A percentile compares a stretch with the other conserved stretches of the same genome.
Evolutionary conservation across 768 basidiomycete species (phyloP).

Genomic region (Gloeopeniophorella convolvens): DNA sequence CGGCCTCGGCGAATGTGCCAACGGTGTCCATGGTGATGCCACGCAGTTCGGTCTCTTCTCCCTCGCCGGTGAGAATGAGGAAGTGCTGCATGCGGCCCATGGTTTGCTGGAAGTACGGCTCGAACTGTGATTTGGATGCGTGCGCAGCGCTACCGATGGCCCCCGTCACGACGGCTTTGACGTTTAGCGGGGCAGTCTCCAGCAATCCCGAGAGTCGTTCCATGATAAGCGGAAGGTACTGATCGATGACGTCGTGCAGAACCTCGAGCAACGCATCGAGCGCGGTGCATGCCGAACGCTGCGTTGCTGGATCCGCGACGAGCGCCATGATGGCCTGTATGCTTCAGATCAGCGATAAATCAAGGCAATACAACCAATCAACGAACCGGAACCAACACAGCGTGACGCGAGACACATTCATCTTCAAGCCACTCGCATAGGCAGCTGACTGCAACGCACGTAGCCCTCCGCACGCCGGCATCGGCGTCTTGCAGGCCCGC

Average conservation of each 20-base stretch:
- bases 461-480: slow-evolving; percentile 83
- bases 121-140: slow-evolving; percentile 85
- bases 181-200: slow-evolving; percentile 74
- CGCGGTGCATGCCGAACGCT: slow-evolving; percentile 91
- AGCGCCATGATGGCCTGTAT: slow-evolving; percentile 81
- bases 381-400: slow-evolving; percentile 75
- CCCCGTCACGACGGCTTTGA: slow-evolving; percentile 93
- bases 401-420: slow-evolving; percentile 79
- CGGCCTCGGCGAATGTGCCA: slow-evolving; percentile 95
- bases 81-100: slow-evolving; percentile 87
- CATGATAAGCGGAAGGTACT: slow-evolving; percentile 93
- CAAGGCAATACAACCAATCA: not conserved
- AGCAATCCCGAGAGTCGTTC: slow-evolving; percentile 83
- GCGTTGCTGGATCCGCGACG: slow-evolving; percentile 80
- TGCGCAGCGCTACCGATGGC: slow-evolving; percentile 98
- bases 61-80: slow-evolving; percentile 77
- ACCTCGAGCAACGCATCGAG: slow-evolving; percentile 96
- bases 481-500: slow-evolving; percentile 81
- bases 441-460: slow-evolving; percentile 94
- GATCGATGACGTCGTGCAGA: slow-evolving; percentile 81
- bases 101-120: slow-evolving; percentile 90
- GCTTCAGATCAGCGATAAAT: not conserved
- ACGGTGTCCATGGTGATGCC: slow-evolving; percentile 99
- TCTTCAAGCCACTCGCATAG: slow-evolving; percentile 97
- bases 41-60: slow-evolving; percentile 89